Percentiles rank a stretch among this genome's conserved stretches.
phyloP scores from a whole-genome alignment of 2,329 filamentous ascomycete genomes.

The Sarocladium kiliense region DNA sequence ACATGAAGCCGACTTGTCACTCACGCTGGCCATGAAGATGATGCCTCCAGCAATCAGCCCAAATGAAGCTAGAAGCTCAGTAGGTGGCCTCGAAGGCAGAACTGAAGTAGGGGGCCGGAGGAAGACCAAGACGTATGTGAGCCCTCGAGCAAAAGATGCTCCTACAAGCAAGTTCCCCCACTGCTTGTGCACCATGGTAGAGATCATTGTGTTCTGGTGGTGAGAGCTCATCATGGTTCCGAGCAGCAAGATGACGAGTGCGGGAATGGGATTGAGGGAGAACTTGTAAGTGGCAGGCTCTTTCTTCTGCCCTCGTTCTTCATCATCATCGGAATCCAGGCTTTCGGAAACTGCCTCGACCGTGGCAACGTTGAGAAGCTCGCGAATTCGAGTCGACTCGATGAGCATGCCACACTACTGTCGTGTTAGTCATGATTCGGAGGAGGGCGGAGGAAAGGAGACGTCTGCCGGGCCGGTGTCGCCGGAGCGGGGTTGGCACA shows the following conservation, averaged over 20 bases:
- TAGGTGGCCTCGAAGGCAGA: constrained; percentile 78
- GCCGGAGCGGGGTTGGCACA: background rate
- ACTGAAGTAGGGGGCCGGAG: constrained; percentile 75
- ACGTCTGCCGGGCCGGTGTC: background rate
- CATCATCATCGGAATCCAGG: constrained; percentile 37
- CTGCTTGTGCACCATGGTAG: constrained; percentile 88
- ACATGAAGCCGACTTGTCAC: constrained; percentile 26
- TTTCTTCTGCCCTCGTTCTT: constrained; percentile 41
- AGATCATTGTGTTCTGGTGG: constrained; percentile 76
- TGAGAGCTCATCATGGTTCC: constrained; percentile 96
- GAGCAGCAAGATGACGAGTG: constrained; percentile 77
- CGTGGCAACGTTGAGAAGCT: constrained; percentile 54
- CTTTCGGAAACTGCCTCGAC: constrained; percentile 23
- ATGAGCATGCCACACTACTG: constrained; percentile 73
- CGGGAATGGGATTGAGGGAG: constrained; percentile 84
- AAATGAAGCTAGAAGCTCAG: constrained; percentile 82
- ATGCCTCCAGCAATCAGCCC: constrained; percentile 82
- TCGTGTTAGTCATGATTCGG: background rate
- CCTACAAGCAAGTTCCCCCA: constrained; percentile 85
- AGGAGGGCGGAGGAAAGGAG: background rate
- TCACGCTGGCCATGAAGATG: constrained; percentile 86
- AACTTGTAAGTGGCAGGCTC: constrained; percentile 64
- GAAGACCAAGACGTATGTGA: constrained; percentile 78
- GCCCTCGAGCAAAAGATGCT: constrained; percentile 69
- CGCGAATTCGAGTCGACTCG: constrained; percentile 66